Evolutionary conservation across 208 protist species (phyloP), one percentile per base, ranked within the genome.

Genomic region (Borovskyia barvae): DNA sequence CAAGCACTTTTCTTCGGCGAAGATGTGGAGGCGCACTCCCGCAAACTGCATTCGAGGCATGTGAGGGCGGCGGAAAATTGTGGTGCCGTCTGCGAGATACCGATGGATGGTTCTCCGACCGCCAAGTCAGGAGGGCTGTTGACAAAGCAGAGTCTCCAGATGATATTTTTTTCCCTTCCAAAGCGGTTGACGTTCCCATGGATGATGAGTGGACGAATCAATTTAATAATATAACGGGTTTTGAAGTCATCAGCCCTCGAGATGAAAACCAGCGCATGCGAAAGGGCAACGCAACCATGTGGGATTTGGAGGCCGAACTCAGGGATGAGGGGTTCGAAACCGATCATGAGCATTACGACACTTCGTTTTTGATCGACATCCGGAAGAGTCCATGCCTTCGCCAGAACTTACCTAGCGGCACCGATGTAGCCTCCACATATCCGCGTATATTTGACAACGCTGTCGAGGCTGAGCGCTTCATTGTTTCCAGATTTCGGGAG

Each of bases 351-450:
- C 7, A 48, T 11, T 70, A 69, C 29, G 47, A 64, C 30, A 72
- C 77, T n/a, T 75, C 52, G n/a, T 75, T 80, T 61, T 28, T 72
- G 5, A 61, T 85, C 12, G 54, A 77, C 46, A 42, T 74, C 19
- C 29, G 42, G 1, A 42, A 51, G 22, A 76, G 72, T 20, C 59
- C 43, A 1, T 79, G 66, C 28, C 35, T 74, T 36, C 20, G 55
- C 1, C 24, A 14, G 12, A 35, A n/a, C 33, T 15, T 15, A 14
- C 25, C 40, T 12, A 36, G 33, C 19, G 9, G 35, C 1, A 12
- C 12, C 3, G 32, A 28, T 12, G 17, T 29, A 17, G 48, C 61
- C 2, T 20, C 22, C 1, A 3, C 3, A 0, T 42, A 22, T 32
- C 25, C 35, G 8, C 6, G 6, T 14, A 12, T 24, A 12, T 66